Percentiles rank a stretch among this genome's conserved stretches.
Conservation (phyloP, 192 early-diverging fungal species). For the Chytriomyces confervae region DNA sequence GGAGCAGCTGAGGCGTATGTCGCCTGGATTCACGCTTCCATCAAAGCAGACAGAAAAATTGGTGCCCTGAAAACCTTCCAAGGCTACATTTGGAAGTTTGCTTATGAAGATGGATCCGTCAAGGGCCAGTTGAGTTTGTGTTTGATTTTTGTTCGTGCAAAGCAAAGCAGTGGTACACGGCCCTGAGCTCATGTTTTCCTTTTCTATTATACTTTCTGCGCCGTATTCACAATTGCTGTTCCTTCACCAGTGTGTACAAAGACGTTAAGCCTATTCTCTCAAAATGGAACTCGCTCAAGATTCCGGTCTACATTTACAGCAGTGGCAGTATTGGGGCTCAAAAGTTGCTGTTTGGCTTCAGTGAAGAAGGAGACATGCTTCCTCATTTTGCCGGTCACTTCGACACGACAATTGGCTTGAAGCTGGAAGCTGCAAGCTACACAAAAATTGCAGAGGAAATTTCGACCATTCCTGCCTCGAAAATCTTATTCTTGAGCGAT, state of each 20-base stretch:
- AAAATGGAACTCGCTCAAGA: slow-evolving; percentile 64
- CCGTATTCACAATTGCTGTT: neutral
- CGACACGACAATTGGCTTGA: slow-evolving; percentile 89
- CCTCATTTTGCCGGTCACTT: slow-evolving; percentile 85
- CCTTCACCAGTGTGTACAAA: slow-evolving; percentile 68
- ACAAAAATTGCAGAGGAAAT: slow-evolving; percentile 74
- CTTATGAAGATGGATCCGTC: slow-evolving; percentile 78
- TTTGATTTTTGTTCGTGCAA: slow-evolving; percentile 1
- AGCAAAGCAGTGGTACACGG: neutral
- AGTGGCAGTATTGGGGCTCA: slow-evolving; percentile 94
- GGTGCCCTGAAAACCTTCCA: slow-evolving; percentile 88
- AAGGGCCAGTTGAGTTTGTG: slow-evolving; percentile 69
- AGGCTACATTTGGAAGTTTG: slow-evolving; percentile 94
- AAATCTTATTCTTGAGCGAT: slow-evolving; percentile 90
- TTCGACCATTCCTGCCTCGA: slow-evolving; percentile 42
- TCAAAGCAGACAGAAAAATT: slow-evolving; percentile 87
- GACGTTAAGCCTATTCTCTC: slow-evolving; percentile 85
- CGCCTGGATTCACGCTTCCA: slow-evolving; percentile 81
- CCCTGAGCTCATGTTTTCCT: neutral
- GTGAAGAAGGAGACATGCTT: slow-evolving; percentile 19
- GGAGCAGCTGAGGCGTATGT: slow-evolving; percentile 57
- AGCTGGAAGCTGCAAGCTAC: slow-evolving; percentile 75
- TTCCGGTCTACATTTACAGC: slow-evolving; percentile 91
- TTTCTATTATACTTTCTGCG: neutral
- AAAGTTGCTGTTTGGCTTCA: slow-evolving; percentile 84